These are phyloP conservation scores for Cladophialophora yegresii DNA, from an alignment of 2,329 filamentous ascomycete genomes.

Conservation along the genomic window DNA sequence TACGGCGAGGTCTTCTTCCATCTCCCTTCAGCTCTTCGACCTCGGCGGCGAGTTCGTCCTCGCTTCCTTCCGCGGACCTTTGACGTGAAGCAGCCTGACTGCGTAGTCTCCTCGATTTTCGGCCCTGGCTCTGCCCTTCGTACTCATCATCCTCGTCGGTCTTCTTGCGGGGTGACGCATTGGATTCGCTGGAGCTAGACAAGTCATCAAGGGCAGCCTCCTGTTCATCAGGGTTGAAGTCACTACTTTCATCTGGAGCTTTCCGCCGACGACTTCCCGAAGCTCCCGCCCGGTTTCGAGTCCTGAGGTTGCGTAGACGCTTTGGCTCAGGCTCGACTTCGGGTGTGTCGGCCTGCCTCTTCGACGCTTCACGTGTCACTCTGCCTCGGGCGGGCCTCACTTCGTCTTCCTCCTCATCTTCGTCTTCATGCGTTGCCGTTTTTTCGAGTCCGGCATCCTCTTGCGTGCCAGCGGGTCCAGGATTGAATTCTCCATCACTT, in stretches of 20 bases:
- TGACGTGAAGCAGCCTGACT: conserved; percentile 51
- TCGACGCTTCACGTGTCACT: conserved; percentile 39
- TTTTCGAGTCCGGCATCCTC: conserved; percentile 48
- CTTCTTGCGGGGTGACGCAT: conserved; percentile 47
- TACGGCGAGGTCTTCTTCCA: conserved; percentile 44
- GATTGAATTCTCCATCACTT: conserved; percentile 22
- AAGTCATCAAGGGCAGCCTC: conserved; percentile 58
- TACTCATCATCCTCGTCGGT: conserved; percentile 49
- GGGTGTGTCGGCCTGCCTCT: conserved; percentile 40
- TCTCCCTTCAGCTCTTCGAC: conserved; percentile 50
- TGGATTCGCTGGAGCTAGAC: conserved; percentile 54
- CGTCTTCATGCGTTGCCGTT: conserved; percentile 41
- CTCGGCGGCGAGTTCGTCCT: conserved; percentile 41
- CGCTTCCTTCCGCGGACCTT: conserved; percentile 48
- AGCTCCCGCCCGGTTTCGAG: conserved; percentile 42
- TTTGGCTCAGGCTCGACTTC: conserved; percentile 39
- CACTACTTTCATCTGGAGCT: conserved; percentile 59
- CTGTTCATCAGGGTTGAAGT: conserved; percentile 63
- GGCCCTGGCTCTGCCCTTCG: conserved; percentile 48
- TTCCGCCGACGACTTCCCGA: conserved; percentile 50
- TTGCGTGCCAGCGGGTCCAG: conserved; percentile 43
- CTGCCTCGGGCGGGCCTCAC: conserved; percentile 54
- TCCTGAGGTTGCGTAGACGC: conserved; percentile 38
- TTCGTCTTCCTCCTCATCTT: conserved; percentile 59
- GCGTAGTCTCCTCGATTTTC: conserved; percentile 56